Percentiles rank a stretch among this genome's conserved stretches.
Conservation (phyloP, 176 grass and related monocot species). For the Oryza coarctata region DNA sequence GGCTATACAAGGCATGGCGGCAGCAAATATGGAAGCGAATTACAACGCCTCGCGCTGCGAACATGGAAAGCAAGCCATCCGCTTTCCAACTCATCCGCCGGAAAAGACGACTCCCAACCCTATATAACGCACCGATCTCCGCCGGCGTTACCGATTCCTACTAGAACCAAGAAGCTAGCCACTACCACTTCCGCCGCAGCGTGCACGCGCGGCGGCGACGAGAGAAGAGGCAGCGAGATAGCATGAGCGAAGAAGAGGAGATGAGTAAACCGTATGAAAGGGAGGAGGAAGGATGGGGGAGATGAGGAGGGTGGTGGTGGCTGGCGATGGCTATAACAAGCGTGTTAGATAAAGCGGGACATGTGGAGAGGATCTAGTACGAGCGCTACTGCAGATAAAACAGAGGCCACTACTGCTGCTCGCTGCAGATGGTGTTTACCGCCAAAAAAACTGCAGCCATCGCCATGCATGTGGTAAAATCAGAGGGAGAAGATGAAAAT, state of each 20-base stretch:
- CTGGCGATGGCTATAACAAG: conserved; percentile 10
- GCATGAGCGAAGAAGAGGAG: background rate
- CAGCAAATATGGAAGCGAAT: conserved; percentile 48
- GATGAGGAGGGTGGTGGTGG: background rate
- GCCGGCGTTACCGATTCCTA: background rate
- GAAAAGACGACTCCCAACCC: background rate
- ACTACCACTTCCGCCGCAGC: background rate
- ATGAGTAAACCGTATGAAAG: background rate
- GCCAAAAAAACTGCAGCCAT: background rate
- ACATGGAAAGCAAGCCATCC: background rate
- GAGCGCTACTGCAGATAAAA: conserved; percentile 22
- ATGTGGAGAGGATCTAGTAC: conserved; percentile 44
- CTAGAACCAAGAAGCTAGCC: background rate
- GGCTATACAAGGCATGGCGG: conserved; percentile 3
- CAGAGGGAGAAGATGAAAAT: background rate
- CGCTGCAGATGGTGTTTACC: too few relatives aligned
- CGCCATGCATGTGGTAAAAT: background rate
- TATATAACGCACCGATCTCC: background rate
- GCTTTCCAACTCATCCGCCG: background rate
- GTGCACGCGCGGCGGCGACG: background rate
- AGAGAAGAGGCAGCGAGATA: background rate
- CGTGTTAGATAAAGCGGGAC: conserved; percentile 44
- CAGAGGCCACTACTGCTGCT: background rate
- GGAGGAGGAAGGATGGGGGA: background rate
- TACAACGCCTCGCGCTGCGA: background rate